Percentiles rank a stretch among this genome's conserved stretches.
Evolutionary conservation across 495 filamentous ascomycete species (phyloP).

Genomic region (Xylaria telfairii): DNA sequence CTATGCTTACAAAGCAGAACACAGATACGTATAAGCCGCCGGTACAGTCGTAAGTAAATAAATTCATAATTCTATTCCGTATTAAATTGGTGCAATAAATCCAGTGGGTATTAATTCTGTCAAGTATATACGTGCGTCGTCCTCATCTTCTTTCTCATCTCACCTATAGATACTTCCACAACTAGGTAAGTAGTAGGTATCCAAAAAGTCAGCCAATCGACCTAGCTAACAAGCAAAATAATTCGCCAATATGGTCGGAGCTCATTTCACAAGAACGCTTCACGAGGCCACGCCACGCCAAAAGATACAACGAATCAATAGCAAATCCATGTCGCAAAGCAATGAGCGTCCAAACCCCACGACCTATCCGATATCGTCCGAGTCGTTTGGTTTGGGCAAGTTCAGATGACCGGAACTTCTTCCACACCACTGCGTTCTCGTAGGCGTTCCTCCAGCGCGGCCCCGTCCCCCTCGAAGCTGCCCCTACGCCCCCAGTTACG

Average conservation of each 20-base stretch:
- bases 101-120: not conserved
- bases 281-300: not conserved
- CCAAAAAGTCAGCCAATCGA: not conserved
- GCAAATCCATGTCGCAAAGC: not conserved
- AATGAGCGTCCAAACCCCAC: not conserved
- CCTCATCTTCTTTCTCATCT: not conserved
- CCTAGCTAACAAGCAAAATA: not conserved
- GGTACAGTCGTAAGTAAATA: not conserved
- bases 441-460: constrained; percentile 29
- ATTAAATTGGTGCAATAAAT: constrained; percentile 1
- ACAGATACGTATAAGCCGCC: not conserved
- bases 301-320: not conserved
- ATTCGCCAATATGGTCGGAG: not conserved
- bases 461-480: constrained; percentile 59
- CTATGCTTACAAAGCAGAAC: too few relatives aligned
- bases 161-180: too few relatives aligned
- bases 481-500: constrained; percentile 88
- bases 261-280: constrained; percentile 20
- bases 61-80: not conserved
- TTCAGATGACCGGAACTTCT: not conserved
- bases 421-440: constrained; percentile 9
- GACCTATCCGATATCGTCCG: not conserved
- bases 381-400: not conserved
- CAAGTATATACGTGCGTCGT: not conserved
- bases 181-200: not conserved